Conservation (phyloP, 164 flowering plant species). For the Liriodendron chinense region DNA sequence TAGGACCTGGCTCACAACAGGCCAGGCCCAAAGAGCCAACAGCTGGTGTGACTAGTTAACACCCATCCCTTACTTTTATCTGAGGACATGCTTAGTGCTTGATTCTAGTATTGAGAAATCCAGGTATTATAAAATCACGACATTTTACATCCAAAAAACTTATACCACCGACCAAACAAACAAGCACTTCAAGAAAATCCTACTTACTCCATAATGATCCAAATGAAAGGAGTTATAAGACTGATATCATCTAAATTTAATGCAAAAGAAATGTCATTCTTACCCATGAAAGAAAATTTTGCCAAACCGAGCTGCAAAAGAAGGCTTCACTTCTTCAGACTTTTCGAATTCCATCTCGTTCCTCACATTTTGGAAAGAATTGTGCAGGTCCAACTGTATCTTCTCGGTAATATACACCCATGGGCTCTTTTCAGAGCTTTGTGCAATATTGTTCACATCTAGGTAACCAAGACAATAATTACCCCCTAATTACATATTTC, state of each 20-base stretch:
- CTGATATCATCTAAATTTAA: not conserved
- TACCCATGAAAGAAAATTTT: slow-evolving; percentile 39
- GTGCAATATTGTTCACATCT: slow-evolving; percentile 17
- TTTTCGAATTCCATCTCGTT: slow-evolving; percentile 17
- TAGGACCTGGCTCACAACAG: too few relatives aligned
- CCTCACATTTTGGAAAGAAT: slow-evolving; percentile 28
- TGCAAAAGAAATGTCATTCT: not conserved
- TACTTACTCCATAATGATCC: not conserved
- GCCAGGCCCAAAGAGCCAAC: too few relatives aligned
- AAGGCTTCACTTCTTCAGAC: slow-evolving; percentile 27
- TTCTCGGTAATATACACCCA: slow-evolving; percentile 29
- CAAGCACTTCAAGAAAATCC: not conserved
- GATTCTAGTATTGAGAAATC: too few relatives aligned
- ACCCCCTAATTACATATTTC: not conserved
- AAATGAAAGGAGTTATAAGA: not conserved
- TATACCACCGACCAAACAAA: not conserved
- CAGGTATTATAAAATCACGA: not conserved
- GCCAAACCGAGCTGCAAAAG: slow-evolving; percentile 41
- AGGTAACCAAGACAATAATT: slow-evolving; percentile 3
- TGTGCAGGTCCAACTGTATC: slow-evolving; percentile 28
- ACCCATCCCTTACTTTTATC: too few relatives aligned
- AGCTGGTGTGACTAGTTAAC: too few relatives aligned
- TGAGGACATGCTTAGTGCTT: too few relatives aligned
- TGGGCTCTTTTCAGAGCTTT: slow-evolving; percentile 15
- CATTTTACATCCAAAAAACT: not conserved